Base-by-base conservation (phyloP, 23 red algal species). In the Gracilaria caudata region DNA sequence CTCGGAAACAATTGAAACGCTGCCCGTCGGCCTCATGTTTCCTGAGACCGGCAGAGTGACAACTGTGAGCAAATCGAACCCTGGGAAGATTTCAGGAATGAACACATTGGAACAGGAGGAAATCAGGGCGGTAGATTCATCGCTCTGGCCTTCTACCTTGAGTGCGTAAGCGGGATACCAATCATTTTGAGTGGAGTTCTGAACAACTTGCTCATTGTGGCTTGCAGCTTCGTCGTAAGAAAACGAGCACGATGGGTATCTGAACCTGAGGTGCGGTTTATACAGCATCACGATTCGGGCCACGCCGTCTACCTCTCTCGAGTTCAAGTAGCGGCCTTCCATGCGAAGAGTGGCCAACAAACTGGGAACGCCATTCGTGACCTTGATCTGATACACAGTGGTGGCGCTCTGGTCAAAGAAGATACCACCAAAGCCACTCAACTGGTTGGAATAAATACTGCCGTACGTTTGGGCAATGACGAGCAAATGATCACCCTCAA, bases 271-370 rank as follows among this genome's bases (percentile, higher is more conserved):
- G 7, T 45, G 54, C 1, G 70, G 28, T 17, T 37, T 78, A 20
- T 73, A 83, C 3, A 60, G 28, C 25, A 92, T 56, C 32, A 92
- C 88, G 16, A 92, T 73, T 59, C 88, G 88, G 37, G 88, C 88
- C 24, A 92, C 88, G 16, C 88, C 88, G 19, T 92, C 78, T 16
- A 92, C 78, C n/a, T 73, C 65, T 2, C 78, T 25, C 13, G 78
- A 82, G 37, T 78, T 92, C 54, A 92, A 32, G 38, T 92, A 92
- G 7, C 64, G 59, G 25, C 88, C 88, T 64, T 92, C 68, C 59
- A 83, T 49, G 32, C 54, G 30, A 49, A 84, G 66, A 25, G 71
- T 78, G 4, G 77, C 51, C 23, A 83, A 19, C 19, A 92, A 33
- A 24, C 47, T 59, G 16, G 63, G 88, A 23, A 51, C 38, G 32